Evolutionary conservation across 2,329 filamentous ascomycete genomes (phyloP), one percentile per base, ranked within the genome.

Genomic region (Sporothrix dimorphospora): DNA sequence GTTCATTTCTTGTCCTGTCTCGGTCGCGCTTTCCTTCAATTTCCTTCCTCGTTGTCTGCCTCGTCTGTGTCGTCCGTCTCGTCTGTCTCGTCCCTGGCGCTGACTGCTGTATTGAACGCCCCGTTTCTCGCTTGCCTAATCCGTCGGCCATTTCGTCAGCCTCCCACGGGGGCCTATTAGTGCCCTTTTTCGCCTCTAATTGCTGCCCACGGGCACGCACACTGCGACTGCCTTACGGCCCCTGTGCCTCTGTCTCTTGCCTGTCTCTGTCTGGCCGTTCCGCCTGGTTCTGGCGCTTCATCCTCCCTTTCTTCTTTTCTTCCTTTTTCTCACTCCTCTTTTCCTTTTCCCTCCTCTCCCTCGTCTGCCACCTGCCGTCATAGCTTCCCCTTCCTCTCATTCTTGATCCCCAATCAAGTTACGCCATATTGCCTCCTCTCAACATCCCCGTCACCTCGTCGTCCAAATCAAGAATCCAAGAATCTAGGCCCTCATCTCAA

Each of bases 401-500:
- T 30, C 45, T 38, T 53, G 34, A 27, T 21, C 45, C 49, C 66
- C 49, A 69, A 57, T 27, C 66, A 69, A 69, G 30, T 27, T 69
- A 55, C 66, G 30, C 27, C 66, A 69, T 55, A 57, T 69, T 57
- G 30, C 30, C 30, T 40, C 34, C 49, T 57, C n/a, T 45, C 34
- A 42, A 45, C 59, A 45, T 45, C 55, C 55, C 40, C 59, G 45
- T 63, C 59, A 45, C 40, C 12, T 9, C 45, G 16, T 47, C 24
- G 40, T 69, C 66, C 34, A 69, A 69, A 69, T 57, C 65, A 68
- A 24, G 65, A 69, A 69, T 69, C 68, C 27, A 42, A 45, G 66
- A 69, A 69, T 69, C 68, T 63, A 61, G 68, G 40, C 42, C 53
- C 55, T 27, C 61, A 8, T 47, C 38, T 24, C n/a, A 55, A 24